Conservation (phyloP, 352 stramenopile genomes). For the Globisporangium irregulare region DNA sequence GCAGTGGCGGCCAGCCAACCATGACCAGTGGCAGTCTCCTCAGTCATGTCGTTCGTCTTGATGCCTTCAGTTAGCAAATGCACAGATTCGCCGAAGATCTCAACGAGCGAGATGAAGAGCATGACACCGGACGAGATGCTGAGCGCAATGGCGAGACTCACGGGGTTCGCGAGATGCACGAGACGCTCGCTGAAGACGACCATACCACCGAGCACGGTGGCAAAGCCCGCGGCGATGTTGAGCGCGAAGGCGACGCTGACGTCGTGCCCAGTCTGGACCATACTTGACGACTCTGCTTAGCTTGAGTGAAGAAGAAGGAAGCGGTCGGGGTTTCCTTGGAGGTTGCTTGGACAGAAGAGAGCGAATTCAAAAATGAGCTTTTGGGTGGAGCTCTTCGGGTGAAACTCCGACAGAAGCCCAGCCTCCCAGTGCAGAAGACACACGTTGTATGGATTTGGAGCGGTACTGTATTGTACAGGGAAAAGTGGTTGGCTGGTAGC, state of each 20-base stretch:
- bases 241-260: conserved; percentile 50
- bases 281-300: conserved; percentile 3
- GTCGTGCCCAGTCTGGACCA: conserved; percentile 33
- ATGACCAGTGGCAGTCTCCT: conserved; percentile 25
- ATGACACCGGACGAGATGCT: conserved; percentile 70
- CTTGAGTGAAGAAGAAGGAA: not conserved
- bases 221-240: conserved; percentile 45
- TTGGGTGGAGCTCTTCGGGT: not conserved
- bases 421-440: not conserved
- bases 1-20: conserved; percentile 79
- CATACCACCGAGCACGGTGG: conserved; percentile 53
- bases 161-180: conserved; percentile 53
- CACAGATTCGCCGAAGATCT: conserved; percentile 51
- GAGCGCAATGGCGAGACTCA: conserved; percentile 51
- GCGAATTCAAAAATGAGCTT: not conserved
- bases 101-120: conserved; percentile 70
- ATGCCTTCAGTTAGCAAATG: conserved; percentile 41
- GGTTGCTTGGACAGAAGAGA: not conserved
- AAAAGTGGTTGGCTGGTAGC: not conserved
- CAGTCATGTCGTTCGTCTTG: conserved; percentile 27
- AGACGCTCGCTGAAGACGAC: conserved; percentile 70
- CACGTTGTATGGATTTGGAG: no score
- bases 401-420: not conserved
- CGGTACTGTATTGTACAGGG: not conserved
- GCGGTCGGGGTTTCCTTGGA: not conserved